Percentiles rank a stretch among this genome's conserved stretches.
phyloP scores from a whole-genome alignment of 1,284 basidiomycete genomes.

The Ganoderma sinense region DNA sequence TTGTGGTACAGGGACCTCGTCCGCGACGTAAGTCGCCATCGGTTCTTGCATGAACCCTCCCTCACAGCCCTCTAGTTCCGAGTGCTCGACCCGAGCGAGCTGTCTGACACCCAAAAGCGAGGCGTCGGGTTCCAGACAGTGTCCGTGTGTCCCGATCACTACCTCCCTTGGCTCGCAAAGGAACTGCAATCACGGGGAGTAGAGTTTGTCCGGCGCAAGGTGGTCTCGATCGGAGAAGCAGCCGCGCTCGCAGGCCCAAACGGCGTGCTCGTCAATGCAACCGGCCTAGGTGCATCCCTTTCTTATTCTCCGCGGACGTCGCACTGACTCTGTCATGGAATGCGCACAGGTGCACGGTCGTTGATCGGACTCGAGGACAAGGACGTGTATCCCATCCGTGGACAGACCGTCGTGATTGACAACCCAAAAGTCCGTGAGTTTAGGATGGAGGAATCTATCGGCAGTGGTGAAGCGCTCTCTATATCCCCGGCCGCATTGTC shows the following conservation, averaged over 20 bases:
- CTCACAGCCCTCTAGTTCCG: constrained; percentile 45
- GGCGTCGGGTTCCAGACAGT: constrained; percentile 55
- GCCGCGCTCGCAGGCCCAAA: constrained; percentile 43
- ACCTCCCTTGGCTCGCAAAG: constrained; percentile 57
- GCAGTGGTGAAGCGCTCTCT: neutral
- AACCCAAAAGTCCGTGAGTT: constrained; percentile 67
- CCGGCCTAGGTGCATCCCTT: constrained; percentile 48
- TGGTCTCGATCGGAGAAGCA: constrained; percentile 51
- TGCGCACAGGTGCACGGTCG: constrained; percentile 62
- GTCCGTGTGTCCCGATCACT: constrained; percentile 55
- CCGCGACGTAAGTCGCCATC: constrained; percentile 49
- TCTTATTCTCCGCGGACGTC: neutral
- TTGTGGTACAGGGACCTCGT: constrained; percentile 62
- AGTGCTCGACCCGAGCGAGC: constrained; percentile 43
- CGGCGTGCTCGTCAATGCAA: constrained; percentile 56
- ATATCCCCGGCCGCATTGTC: neutral
- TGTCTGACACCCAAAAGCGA: constrained; percentile 42
- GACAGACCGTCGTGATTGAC: constrained; percentile 83
- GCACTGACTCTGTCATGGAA: constrained; percentile 5
- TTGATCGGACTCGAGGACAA: constrained; percentile 85
- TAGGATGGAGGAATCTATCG: constrained; percentile 32
- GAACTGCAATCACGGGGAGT: constrained; percentile 45
- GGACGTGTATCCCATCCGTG: constrained; percentile 80
- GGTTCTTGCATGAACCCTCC: neutral
- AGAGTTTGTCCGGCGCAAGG: constrained; percentile 38